A percentile compares a stretch with the other conserved stretches of the same genome.
phyloP scores from a whole-genome alignment of 139 green algal species.

The Asterochloris erici region DNA sequence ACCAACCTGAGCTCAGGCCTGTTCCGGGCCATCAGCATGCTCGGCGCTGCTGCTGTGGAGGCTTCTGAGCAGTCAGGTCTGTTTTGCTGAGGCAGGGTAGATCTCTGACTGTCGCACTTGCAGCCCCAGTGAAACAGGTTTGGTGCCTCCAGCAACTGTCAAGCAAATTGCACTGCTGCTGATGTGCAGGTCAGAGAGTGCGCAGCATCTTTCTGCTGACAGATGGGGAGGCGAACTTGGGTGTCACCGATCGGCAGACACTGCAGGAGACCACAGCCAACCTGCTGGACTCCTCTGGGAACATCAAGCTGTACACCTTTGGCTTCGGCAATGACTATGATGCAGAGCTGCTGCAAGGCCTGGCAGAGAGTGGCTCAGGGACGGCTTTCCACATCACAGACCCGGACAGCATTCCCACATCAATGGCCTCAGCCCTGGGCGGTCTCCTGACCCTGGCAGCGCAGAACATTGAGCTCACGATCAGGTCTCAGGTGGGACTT shows the following conservation, averaged over 20 bases:
- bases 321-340: neutral
- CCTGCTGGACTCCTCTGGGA: neutral
- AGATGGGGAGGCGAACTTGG: slow-evolving; percentile 6
- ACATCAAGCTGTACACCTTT: neutral
- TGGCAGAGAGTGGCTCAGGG: neutral
- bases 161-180: neutral
- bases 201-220: slow-evolving; percentile 6
- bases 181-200: slow-evolving; percentile 1
- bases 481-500: neutral
- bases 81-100: neutral
- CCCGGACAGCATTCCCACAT: neutral
- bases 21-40: slow-evolving; percentile 5
- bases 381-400: neutral
- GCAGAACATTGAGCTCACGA: slow-evolving; percentile 3
- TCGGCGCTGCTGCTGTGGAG: neutral
- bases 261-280: neutral
- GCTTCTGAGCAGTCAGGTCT: neutral
- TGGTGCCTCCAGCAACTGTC: neutral
- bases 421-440: slow-evolving; percentile 1
- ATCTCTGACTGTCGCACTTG: neutral
- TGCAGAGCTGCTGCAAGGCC: neutral
- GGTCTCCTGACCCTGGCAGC: slow-evolving; percentile 10
- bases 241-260: neutral
- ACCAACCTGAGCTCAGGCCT: slow-evolving; percentile 4
- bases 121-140: neutral